Evolutionary conservation across 352 stramenopile genomes (phyloP), one percentile per base, ranked within the genome.

Genomic region (Phytophthora melonis): DNA sequence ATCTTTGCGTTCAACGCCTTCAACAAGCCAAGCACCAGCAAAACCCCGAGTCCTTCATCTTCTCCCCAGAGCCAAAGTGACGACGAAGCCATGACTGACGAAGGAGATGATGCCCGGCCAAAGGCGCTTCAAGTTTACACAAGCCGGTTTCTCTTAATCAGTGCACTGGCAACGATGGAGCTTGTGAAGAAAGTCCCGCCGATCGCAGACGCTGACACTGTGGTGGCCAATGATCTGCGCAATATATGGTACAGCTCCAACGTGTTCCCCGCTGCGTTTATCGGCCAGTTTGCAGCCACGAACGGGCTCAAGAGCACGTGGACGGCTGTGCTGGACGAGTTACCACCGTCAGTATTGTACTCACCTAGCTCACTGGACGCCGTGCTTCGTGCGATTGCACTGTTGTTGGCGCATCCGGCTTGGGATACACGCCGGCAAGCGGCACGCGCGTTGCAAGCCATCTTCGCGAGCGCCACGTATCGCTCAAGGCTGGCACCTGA

Each of bases 341-440:
- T 95, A 18, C 89, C 89, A 23, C 89, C 87, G 16, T 82, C 86
- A 0, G 74, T 95, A 52, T 56, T 77, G 30, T 93, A 93, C 45
- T 75, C 84, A 1, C 58, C 73, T 6, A 72, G 50, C 2, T 93
- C 86, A 39, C 73, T 93, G 21, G 74, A 86, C 56, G 74, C 80
- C 13, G 77, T 78, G 8, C 65, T 93, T 16, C 50, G 70, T 4
- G 76, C 85, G 11, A 80, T 90, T 39, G 74, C 76, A 7, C 58
- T 75, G 21, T 81, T 92, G 36, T 68, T 94, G 34, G 75, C 74
- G 14, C 89, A 95, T 67, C 79, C 88, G 13, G 89, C 89, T 45
- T 95, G 89, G 89, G 89, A 93, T 63, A 91, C 86, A 30, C 84
- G 89, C 19, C 77, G 78, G 19, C 89, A 95, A 59, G 89, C 84